phyloP scores from a whole-genome alignment of 768 basidiomycete species.

The Leccinellum rugosiceps region DNA sequence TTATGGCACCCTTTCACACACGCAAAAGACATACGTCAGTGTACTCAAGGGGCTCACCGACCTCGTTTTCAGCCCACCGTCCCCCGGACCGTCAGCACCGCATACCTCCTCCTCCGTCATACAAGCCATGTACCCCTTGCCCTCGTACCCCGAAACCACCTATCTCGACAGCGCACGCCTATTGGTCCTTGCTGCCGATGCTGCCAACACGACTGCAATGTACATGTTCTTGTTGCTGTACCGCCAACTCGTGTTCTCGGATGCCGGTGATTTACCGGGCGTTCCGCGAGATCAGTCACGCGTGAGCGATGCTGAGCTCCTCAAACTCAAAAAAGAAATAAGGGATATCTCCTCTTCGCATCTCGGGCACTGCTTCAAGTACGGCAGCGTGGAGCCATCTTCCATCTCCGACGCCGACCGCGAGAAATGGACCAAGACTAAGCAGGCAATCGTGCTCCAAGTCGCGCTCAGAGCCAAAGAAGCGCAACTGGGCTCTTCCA shows the following conservation, averaged over 20 bases:
- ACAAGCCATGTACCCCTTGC: constrained; percentile 33
- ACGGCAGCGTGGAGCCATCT: constrained; percentile 24
- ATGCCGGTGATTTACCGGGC: constrained; percentile 32
- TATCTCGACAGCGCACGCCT: constrained; percentile 78
- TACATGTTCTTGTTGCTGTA: constrained; percentile 82
- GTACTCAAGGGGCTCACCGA: constrained; percentile 60
- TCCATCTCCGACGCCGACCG: constrained; percentile 36
- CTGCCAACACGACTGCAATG: constrained; percentile 67
- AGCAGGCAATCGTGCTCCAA: constrained; percentile 71
- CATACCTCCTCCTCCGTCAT: constrained; percentile 30
- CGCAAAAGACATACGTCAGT: constrained; percentile 46
- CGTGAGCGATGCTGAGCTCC: constrained; percentile 51
- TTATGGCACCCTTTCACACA: constrained; percentile 44
- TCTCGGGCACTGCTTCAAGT: constrained; percentile 57
- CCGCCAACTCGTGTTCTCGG: constrained; percentile 65
- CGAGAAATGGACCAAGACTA: constrained; percentile 52
- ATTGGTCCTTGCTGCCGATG: constrained; percentile 62
- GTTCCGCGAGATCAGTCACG: constrained; percentile 32
- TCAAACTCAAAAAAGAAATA: constrained; percentile 70
- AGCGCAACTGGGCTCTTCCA: constrained; percentile 28
- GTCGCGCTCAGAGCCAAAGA: constrained; percentile 67
- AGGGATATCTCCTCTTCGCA: constrained; percentile 59
- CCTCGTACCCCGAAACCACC: constrained; percentile 69
- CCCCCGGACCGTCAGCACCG: constrained; percentile 33
- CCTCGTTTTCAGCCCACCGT: constrained; percentile 58